Percentiles rank a stretch among this genome's conserved stretches.
phyloP scores from a whole-genome alignment of 2,329 filamentous ascomycete genomes.

The Emmonsiellopsis sp. region DNA sequence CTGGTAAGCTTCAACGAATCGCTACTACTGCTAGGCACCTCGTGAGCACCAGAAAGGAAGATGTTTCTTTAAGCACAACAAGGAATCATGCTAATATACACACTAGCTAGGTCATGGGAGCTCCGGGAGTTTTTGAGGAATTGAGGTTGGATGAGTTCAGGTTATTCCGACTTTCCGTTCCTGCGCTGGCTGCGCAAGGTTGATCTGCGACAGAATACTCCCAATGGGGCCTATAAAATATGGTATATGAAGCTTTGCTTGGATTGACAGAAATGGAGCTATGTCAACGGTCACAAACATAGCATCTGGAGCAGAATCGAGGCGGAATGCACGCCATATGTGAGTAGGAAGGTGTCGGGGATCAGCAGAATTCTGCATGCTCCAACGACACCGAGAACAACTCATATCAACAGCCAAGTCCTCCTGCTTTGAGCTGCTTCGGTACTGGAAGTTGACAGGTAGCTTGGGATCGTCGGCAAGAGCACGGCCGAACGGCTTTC shows the following conservation, averaged over 20 bases:
- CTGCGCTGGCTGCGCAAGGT: not conserved
- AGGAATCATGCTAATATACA: not conserved
- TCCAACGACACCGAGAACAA: not conserved
- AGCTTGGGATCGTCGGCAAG: too few relatives aligned
- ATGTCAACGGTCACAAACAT: not conserved
- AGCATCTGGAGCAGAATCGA: not conserved
- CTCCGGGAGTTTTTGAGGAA: not conserved
- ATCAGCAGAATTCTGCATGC: not conserved
- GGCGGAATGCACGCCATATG: not conserved
- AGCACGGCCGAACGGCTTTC: too few relatives aligned
- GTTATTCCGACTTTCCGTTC: not conserved
- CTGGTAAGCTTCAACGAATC: not conserved
- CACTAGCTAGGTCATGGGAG: not conserved
- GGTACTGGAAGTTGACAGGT: not conserved
- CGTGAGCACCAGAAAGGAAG: not conserved
- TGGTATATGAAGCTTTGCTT: not conserved
- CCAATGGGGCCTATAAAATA: not conserved
- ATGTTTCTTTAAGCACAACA: not conserved
- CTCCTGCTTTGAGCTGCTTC: not conserved
- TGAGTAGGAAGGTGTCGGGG: not conserved
- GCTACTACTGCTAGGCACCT: not conserved
- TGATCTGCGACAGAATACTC: not conserved
- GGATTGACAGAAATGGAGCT: not conserved
- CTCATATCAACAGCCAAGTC: not conserved
- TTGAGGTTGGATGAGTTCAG: not conserved